phyloP scores from a whole-genome alignment of 768 basidiomycete genomes.

The Serendipita vermifera region DNA sequence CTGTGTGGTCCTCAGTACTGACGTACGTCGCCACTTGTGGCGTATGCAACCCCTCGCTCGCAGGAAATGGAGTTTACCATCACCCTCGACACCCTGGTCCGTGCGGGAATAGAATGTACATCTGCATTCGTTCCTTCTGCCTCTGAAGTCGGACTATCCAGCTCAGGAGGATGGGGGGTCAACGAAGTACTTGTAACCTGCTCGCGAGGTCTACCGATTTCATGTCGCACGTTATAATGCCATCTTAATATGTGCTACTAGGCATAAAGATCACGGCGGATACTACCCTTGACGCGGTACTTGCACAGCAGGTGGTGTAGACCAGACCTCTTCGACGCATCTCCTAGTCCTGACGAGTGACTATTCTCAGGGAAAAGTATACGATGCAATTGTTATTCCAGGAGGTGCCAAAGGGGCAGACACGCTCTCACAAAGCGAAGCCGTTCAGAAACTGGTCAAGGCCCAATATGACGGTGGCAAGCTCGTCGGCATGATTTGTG shows the following conservation, averaged over 20 bases:
- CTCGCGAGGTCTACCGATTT: conserved; percentile 30
- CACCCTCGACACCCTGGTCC: conserved; percentile 68
- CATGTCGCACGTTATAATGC: neutral
- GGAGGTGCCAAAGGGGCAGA: conserved; percentile 70
- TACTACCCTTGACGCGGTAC: conserved; percentile 17
- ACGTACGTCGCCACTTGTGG: neutral
- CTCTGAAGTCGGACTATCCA: conserved; percentile 6
- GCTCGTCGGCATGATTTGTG: conserved; percentile 74
- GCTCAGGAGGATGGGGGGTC: conserved; percentile 16
- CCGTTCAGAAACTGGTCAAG: conserved; percentile 51
- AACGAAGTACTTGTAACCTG: conserved; percentile 43
- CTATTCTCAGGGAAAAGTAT: conserved; percentile 46
- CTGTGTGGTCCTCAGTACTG: conserved; percentile 40
- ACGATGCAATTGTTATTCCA: conserved; percentile 59
- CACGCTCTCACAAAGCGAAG: conserved; percentile 45
- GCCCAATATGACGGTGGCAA: conserved; percentile 42
- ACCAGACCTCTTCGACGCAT: conserved; percentile 33
- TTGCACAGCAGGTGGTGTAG: conserved; percentile 18
- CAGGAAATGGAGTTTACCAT: conserved; percentile 33
- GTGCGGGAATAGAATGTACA: conserved; percentile 51
- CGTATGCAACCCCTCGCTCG: neutral
- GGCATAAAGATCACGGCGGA: conserved; percentile 65
- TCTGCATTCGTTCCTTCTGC: conserved; percentile 45
- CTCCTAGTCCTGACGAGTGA: conserved; percentile 21
- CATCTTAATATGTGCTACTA: neutral